phyloP scores from a whole-genome alignment of 2,329 filamentous ascomycete genomes.

The Cladobotryum protrusum region DNA sequence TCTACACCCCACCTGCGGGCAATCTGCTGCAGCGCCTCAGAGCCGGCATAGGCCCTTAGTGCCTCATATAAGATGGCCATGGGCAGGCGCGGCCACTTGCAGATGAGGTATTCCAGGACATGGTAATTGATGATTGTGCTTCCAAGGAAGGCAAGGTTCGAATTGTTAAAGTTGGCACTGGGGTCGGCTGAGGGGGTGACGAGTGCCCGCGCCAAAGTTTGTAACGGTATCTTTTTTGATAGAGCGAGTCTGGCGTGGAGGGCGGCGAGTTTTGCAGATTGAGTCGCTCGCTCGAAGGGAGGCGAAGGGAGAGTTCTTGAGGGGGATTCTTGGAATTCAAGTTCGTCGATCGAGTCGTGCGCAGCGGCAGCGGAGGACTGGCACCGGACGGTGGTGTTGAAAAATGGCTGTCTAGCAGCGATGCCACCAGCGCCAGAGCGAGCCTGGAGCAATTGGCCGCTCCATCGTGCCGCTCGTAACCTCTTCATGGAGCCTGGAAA shows the following conservation, averaged over 20 bases:
- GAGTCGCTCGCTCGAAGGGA: conserved; percentile 55
- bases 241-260: conserved; percentile 85
- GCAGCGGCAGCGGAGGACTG: conserved; percentile 28
- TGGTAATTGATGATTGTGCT: conserved; percentile 82
- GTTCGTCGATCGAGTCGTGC: conserved; percentile 18
- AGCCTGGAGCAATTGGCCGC: conserved; percentile 35
- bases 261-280: conserved; percentile 84
- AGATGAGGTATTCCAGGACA: conserved; percentile 79
- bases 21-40: conserved; percentile 65
- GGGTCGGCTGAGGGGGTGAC: conserved; percentile 80
- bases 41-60: conserved; percentile 76
- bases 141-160: conserved; percentile 73
- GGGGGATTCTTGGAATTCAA: conserved; percentile 15
- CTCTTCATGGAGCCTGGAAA: conserved; percentile 33
- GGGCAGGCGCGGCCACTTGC: conserved; percentile 84
- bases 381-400: conserved; percentile 18
- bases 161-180: conserved; percentile 80
- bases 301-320: conserved; percentile 59
- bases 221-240: conserved; percentile 71
- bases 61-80: conserved; percentile 82
- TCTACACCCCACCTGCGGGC: conserved; percentile 89
- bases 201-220: conserved; percentile 80
- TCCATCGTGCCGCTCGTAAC: conserved; percentile 36
- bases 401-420: conserved; percentile 22
- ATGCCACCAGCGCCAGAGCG: conserved; percentile 22